These are phyloP conservation scores for Trypanosoma caninum DNA, from an alignment of 208 protist genomes.

Conservation along the genomic window DNA sequence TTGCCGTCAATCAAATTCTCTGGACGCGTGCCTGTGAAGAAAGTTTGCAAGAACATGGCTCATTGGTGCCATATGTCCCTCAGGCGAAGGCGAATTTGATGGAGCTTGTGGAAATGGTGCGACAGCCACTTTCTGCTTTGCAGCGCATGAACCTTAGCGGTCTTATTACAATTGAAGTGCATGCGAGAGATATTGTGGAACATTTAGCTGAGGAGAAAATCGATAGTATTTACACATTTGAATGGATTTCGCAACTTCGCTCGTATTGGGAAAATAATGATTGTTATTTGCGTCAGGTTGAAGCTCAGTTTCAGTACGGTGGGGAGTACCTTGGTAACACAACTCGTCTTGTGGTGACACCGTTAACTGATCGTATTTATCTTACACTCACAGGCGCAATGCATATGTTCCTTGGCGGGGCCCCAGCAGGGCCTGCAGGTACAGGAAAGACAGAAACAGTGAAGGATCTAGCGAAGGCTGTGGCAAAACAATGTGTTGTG, in stretches of 20 bases:
- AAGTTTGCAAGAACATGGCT: conserved; percentile 76
- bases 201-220: conserved; percentile 84
- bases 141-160: conserved; percentile 93
- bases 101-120: conserved; percentile 87
- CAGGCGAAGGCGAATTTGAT: conserved; percentile 87
- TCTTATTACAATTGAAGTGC: conserved; percentile 96
- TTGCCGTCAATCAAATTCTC: conserved; percentile 91
- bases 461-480: conserved; percentile 97
- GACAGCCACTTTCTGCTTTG: conserved; percentile 81
- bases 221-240: conserved; percentile 88
- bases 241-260: conserved; percentile 96
- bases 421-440: conserved; percentile 90
- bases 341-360: conserved; percentile 95
- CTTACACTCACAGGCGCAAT: conserved; percentile 95
- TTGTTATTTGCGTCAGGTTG: conserved; percentile 88
- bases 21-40: conserved; percentile 94
- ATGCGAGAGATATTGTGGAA: conserved; percentile 94
- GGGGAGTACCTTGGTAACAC: conserved; percentile 97
- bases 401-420: conserved; percentile 94
- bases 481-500: conserved; percentile 97
- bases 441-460: conserved; percentile 97
- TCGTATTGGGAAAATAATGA: conserved; percentile 96
- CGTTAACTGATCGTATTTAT: conserved; percentile 96
- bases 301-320: conserved; percentile 93
- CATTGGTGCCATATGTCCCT: conserved; percentile 75